Conservation (phyloP, 495 filamentous ascomycete species). For the Oidiodendron maius region DNA sequence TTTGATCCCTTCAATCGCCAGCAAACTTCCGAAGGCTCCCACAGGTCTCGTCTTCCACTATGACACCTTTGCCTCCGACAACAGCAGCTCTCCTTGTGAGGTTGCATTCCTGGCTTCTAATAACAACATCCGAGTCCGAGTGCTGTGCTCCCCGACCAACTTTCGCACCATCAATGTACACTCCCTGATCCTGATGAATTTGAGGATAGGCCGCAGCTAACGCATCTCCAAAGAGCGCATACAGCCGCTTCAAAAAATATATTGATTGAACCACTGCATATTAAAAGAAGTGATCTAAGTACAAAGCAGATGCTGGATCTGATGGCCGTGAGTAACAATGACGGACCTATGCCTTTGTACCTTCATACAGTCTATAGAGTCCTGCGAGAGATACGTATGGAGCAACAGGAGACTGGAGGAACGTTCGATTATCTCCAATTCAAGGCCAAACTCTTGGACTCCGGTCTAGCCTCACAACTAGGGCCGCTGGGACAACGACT, state of each 20-base stretch:
- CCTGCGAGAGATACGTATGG: conserved; percentile 52
- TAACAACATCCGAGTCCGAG: conserved; percentile 46
- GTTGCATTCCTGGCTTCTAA: conserved; percentile 58
- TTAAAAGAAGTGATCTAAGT: conserved; percentile 55
- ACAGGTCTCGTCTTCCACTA: conserved; percentile 67
- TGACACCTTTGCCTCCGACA: conserved; percentile 51
- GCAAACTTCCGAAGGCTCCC: conserved; percentile 37
- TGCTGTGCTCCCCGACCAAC: conserved; percentile 62
- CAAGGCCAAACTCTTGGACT: conserved; percentile 24
- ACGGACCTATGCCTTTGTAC: conserved; percentile 51
- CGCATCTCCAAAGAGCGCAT: conserved; percentile 1
- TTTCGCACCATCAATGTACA: conserved; percentile 37
- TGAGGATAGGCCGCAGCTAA: no score
- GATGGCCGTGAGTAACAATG: conserved; percentile 53
- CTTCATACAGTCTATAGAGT: conserved; percentile 52
- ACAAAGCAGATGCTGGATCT: conserved; percentile 59
- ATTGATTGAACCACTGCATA: conserved; percentile 43
- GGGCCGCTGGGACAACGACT: conserved; percentile 49
- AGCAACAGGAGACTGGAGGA: conserved; percentile 28
- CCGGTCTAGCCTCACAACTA: conserved; percentile 38
- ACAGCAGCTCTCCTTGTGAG: conserved; percentile 56
- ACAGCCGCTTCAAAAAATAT: conserved; percentile 31
- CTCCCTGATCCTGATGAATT: conserved; percentile 24
- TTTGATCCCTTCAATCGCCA: conserved; percentile 35
- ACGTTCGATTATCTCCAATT: conserved; percentile 52